A percentile compares a stretch with the other conserved stretches of the same genome.
phyloP scores from a whole-genome alignment of 164 flowering plant genomes.

The Annona cherimola region DNA sequence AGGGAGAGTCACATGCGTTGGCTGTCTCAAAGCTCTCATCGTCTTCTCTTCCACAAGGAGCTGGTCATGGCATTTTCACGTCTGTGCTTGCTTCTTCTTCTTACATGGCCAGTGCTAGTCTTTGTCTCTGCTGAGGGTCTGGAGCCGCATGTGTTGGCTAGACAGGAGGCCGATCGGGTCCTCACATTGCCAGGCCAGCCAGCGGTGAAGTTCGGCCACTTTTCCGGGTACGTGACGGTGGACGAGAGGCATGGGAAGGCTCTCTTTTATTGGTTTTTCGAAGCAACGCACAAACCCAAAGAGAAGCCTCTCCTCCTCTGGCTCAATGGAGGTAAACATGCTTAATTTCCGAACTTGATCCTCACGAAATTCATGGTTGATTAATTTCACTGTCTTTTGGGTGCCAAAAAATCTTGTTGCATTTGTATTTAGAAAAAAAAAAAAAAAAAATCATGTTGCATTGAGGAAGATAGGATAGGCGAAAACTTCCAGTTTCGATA shows the following conservation, averaged over 20 bases:
- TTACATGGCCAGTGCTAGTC: not conserved
- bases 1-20: no score
- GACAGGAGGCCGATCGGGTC: conserved; percentile 44
- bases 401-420: no score
- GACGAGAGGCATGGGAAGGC: conserved; percentile 46
- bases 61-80: not conserved
- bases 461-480: no score
- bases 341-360: not conserved
- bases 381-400: not conserved
- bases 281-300: conserved; percentile 35
- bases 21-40: no score
- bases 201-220: conserved; percentile 44
- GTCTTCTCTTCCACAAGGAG: no score
- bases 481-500: no score
- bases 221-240: conserved; percentile 53
- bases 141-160: not conserved
- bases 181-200: conserved; percentile 55
- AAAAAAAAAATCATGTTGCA: not conserved
- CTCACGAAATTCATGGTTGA: not conserved
- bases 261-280: conserved; percentile 67
- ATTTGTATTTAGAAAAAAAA: no score
- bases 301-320: conserved; percentile 49
- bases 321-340: conserved; percentile 63
- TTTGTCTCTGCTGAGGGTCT: not conserved
- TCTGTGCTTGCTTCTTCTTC: not conserved